Evolutionary conservation across 1,284 basidiomycete genomes (phyloP).

Genomic region (Malassezia brasiliensis): DNA sequence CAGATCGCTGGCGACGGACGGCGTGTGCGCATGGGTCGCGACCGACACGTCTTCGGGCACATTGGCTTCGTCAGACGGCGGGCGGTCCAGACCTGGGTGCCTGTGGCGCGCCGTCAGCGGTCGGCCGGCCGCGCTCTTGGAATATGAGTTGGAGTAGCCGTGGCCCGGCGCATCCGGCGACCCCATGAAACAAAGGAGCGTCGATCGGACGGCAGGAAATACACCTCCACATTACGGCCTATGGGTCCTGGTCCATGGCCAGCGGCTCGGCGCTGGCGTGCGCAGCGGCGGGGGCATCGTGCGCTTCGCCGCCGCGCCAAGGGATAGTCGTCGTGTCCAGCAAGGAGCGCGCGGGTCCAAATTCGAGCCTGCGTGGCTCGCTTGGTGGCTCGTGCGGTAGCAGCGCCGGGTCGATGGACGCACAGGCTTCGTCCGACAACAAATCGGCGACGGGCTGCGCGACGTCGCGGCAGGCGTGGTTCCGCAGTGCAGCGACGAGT

Average conservation of each 20-base stretch:
- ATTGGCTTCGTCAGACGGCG: not conserved
- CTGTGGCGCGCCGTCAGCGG: not conserved
- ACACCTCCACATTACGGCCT: constrained; percentile 1
- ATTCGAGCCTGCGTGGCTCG: constrained; percentile 22
- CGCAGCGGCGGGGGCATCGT: not conserved
- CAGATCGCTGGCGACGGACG: no score
- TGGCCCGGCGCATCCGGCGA: not conserved
- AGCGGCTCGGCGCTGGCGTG: constrained; percentile 6
- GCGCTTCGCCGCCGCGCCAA: not conserved
- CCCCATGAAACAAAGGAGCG: no score
- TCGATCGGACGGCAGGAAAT: no score
- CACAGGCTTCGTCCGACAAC: constrained; percentile 19
- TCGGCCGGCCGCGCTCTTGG: not conserved
- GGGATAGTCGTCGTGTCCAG: constrained; percentile 15
- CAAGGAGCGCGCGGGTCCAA: constrained; percentile 35
- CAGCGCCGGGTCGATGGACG: not conserved
- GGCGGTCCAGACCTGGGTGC: not conserved
- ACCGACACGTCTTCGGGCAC: constrained; percentile 1
- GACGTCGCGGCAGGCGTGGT: constrained; percentile 35
- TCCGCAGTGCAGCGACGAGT: constrained; percentile 27
- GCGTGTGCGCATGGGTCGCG: constrained; percentile 1
- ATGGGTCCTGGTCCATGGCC: constrained; percentile 21
- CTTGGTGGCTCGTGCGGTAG: not conserved
- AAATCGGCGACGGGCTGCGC: constrained; percentile 22
- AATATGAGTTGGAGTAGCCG: not conserved